Percentiles rank a stretch among this genome's conserved stretches.
These are phyloP conservation scores for Cydonia oblonga DNA, from an alignment of 331 rosid species.

Conservation along the genomic window DNA sequence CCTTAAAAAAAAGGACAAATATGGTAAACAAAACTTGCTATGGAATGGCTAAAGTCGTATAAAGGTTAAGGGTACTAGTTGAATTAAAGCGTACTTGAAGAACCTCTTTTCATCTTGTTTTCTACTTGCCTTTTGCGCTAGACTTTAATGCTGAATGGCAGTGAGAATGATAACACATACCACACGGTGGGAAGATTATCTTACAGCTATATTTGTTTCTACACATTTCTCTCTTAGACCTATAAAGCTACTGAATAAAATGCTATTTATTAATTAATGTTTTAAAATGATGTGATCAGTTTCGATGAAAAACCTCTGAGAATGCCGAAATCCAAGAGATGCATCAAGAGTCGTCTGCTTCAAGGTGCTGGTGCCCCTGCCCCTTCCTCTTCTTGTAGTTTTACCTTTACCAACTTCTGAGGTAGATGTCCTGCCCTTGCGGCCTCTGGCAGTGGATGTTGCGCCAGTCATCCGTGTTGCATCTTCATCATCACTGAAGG, in stretches of 20 bases:
- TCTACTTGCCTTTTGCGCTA: background rate
- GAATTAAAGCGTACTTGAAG: too few relatives aligned
- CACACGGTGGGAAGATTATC: background rate
- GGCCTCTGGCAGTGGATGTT: constrained; percentile 60
- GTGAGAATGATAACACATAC: background rate
- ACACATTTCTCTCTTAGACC: background rate
- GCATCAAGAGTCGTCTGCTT: constrained; percentile 93
- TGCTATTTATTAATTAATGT: background rate
- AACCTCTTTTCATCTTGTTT: too few relatives aligned
- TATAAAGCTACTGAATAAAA: background rate
- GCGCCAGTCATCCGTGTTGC: constrained; percentile 36
- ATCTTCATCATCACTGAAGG: constrained; percentile 93
- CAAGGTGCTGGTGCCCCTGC: constrained; percentile 27
- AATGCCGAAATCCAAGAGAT: constrained; percentile 62
- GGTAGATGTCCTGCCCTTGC: constrained; percentile 43
- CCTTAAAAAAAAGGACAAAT: background rate
- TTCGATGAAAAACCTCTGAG: constrained; percentile 55
- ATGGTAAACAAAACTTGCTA: background rate
- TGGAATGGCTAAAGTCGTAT: background rate
- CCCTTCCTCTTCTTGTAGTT: constrained; percentile 63
- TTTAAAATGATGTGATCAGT: background rate
- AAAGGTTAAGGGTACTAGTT: background rate
- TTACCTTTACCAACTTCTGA: constrained; percentile 19
- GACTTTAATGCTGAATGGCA: background rate
- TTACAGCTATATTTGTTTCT: background rate